Evolutionary conservation across 73 alveolate species (phyloP), one percentile per base, ranked within the genome.

Genomic region (Paramecium biaurelia): DNA sequence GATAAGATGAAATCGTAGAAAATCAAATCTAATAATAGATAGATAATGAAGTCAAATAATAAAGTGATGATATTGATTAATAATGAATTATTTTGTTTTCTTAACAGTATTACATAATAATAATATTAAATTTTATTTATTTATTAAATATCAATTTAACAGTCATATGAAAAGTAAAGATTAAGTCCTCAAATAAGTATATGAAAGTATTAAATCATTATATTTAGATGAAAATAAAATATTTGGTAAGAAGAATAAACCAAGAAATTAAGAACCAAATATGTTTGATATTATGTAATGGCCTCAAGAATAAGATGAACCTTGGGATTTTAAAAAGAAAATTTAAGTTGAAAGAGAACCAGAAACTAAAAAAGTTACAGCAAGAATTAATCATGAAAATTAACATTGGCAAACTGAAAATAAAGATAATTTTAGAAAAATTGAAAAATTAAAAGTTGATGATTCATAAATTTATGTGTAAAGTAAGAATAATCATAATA

Each of bases 261-360:
- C 90, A 41, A 38, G 90, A 79, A 43, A 79, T 43, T 76, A 79
- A 43, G 90, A 79, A 47, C 90, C 90, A 20, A 41, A 32, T 30
- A 79, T 79, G 90, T 79, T 79, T 79, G 76, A 79, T 20, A 23
- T 79, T 6, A 23, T 79, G 47, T 14, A 32, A 79, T 79, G 90
- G 90, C 45, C 45, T 11, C 12, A 1, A 26, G 1, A 79, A 79
- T 43, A 79, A 24, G 90, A 79, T 45, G 90, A 79, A 79, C 90
- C 90, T 30, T 79, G 90, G 90, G 90, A 79, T 79, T 79, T 79
- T 45, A 79, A 79, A 47, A 79, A 79, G 43, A 79, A 79, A 45
- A 42, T 72, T 20, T 79, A 42, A 79, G 74, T 63, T 11, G 90
- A 79, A 47, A 79, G 26, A 43, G 90, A 79, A 38, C 45, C 45